phyloP scores from a whole-genome alignment of 2,329 filamentous ascomycete genomes.

The Penicillium sp. region DNA sequence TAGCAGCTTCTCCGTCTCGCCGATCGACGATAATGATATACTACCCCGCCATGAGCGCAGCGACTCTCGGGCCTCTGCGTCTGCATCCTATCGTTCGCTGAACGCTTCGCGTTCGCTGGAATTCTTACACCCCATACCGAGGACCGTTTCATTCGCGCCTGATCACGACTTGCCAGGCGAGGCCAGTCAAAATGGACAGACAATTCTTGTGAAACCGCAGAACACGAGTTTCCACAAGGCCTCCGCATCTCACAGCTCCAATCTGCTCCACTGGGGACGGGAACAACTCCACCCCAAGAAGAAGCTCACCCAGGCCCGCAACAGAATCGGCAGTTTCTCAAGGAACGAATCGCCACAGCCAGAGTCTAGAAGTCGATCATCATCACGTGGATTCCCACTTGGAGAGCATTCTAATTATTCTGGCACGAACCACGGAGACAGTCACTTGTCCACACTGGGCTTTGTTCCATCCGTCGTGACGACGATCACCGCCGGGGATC shows the following conservation, averaged over 20 bases:
- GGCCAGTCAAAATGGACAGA: slow-evolving; percentile 55
- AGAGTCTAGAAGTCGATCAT: slow-evolving; percentile 57
- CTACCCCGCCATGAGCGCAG: slow-evolving; percentile 4
- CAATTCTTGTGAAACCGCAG: slow-evolving; percentile 57
- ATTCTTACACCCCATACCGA: slow-evolving; percentile 3
- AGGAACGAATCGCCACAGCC: slow-evolving; percentile 62
- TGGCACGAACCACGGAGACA: slow-evolving; percentile 33
- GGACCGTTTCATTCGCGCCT: slow-evolving; percentile 15
- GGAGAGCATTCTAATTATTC: slow-evolving; percentile 19
- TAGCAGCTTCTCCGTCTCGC: slow-evolving; percentile 23
- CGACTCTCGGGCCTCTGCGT: slow-evolving; percentile 2
- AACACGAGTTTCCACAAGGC: slow-evolving; percentile 28
- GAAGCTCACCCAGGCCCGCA: slow-evolving; percentile 32
- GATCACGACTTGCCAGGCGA: slow-evolving; percentile 60
- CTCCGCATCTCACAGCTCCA: slow-evolving; percentile 27
- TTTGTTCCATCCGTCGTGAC: slow-evolving; percentile 33
- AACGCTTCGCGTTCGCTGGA: not conserved
- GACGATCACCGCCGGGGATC: slow-evolving; percentile 31
- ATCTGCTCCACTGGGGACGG: slow-evolving; percentile 33
- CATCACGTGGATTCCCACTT: slow-evolving; percentile 47
- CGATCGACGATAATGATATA: slow-evolving; percentile 14
- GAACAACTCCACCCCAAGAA: slow-evolving; percentile 40
- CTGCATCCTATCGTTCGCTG: slow-evolving; percentile 5
- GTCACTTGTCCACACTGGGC: slow-evolving; percentile 26
- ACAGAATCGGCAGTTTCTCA: slow-evolving; percentile 40